Conservation (phyloP, 371 early-diverging fungal genomes). For the Entomophthora muscae region DNA sequence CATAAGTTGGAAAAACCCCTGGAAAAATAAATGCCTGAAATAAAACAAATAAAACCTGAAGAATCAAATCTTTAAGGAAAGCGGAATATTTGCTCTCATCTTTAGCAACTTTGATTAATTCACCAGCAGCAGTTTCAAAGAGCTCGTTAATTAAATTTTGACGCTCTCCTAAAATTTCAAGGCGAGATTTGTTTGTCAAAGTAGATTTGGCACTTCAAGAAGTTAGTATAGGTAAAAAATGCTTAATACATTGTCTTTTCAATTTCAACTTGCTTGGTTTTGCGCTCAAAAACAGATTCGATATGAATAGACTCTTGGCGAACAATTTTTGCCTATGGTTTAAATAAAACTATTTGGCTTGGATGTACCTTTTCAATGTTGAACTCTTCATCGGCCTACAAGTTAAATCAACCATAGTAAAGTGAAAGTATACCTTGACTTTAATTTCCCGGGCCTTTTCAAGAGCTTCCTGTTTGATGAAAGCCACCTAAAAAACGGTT, state of each 20-base stretch:
- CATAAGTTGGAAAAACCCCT: conserved; percentile 69
- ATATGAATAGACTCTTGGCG: conserved; percentile 78
- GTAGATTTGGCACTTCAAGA: conserved; percentile 72
- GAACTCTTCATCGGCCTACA: conserved; percentile 91
- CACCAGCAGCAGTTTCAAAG: conserved; percentile 35
- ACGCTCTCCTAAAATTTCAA: conserved; percentile 71
- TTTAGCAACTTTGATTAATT: conserved; percentile 30
- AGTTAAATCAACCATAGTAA: not conserved
- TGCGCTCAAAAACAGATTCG: conserved; percentile 75
- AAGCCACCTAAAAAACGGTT: conserved; percentile 41
- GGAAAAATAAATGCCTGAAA: conserved; percentile 7
- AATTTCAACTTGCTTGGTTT: conserved; percentile 82
- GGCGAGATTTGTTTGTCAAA: conserved; percentile 84
- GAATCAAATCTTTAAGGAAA: conserved; percentile 45
- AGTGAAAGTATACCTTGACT: conserved; percentile 52
- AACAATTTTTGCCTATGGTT: conserved; percentile 85
- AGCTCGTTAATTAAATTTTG: conserved; percentile 69
- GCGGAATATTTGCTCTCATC: conserved; percentile 34
- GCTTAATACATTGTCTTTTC: conserved; percentile 55
- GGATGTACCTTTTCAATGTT: conserved; percentile 86
- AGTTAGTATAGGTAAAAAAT: not conserved
- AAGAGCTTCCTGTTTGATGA: conserved; percentile 94
- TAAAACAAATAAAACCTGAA: conserved; percentile 33
- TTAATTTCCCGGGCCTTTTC: conserved; percentile 97
- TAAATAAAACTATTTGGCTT: not conserved